Evolutionary conservation across 768 basidiomycete species (phyloP).

Genomic region (Tephrocybe sp.): DNA sequence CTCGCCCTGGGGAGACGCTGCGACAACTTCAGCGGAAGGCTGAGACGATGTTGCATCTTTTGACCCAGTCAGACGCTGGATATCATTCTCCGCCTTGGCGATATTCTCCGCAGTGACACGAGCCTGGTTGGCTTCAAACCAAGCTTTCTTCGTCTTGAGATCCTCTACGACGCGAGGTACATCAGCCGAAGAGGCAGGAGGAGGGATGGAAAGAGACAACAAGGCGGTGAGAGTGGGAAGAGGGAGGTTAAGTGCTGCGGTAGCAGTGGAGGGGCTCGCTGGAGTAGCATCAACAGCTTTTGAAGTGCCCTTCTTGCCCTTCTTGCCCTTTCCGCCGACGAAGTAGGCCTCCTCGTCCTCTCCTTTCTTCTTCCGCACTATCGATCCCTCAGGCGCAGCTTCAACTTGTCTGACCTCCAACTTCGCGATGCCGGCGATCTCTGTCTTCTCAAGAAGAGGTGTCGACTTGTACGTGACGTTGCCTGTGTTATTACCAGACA

Average conservation of each 20-base stretch:
- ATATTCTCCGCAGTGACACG: constrained; percentile 78
- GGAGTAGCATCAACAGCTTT: constrained; percentile 37
- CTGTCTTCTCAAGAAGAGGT: constrained; percentile 36
- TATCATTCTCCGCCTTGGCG: constrained; percentile 76
- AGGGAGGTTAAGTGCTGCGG: constrained; percentile 64
- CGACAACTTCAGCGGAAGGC: constrained; percentile 37
- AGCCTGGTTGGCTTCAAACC: constrained; percentile 92
- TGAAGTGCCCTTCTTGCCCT: constrained; percentile 56
- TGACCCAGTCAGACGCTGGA: constrained; percentile 56
- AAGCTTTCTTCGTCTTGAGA: constrained; percentile 90
- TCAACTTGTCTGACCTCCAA: constrained; percentile 88
- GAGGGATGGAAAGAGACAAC: constrained; percentile 84
- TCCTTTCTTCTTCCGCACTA: constrained; percentile 90
- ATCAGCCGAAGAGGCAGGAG: constrained; percentile 76
- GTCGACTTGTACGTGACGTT: constrained; percentile 43
- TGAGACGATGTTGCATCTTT: constrained; percentile 36
- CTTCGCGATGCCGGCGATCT: constrained; percentile 69
- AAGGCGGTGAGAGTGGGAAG: constrained; percentile 87
- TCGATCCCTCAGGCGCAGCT: constrained; percentile 60
- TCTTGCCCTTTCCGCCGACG: constrained; percentile 68
- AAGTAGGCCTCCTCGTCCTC: constrained; percentile 84
- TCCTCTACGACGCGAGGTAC: constrained; percentile 85
- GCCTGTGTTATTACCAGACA: constrained; percentile 65
- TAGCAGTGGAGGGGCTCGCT: constrained; percentile 24
- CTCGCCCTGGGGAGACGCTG: constrained; percentile 47